Evolutionary conservation across 108 stramenopile genomes (phyloP).

Genomic region (Nitzschia palea): DNA sequence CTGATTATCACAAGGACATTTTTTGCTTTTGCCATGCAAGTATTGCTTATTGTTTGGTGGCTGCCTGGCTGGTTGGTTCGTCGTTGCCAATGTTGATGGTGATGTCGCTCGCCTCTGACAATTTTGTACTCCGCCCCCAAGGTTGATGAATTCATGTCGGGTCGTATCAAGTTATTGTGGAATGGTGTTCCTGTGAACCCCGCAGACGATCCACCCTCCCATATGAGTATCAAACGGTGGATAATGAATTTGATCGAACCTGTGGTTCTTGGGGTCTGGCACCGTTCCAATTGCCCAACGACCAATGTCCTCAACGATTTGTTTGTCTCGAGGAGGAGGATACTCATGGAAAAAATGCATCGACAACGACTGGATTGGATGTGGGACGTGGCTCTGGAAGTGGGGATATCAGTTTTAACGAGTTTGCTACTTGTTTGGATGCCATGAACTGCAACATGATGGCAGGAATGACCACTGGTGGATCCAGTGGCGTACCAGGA

Average conservation of each 20-base stretch:
- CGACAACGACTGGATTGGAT: too few relatives aligned
- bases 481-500: background rate
- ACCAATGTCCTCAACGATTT: constrained; percentile 51
- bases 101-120: too few relatives aligned
- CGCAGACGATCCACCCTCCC: background rate
- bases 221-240: constrained; percentile 4
- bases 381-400: background rate
- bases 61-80: too few relatives aligned
- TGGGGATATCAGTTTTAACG: background rate
- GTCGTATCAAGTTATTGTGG: constrained; percentile 60
- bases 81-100: too few relatives aligned
- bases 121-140: too few relatives aligned
- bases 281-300: constrained; percentile 50
- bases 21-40: constrained; percentile 93
- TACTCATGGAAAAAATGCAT: background rate
- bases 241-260: background rate
- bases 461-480: constrained; percentile 60
- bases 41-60: too few relatives aligned
- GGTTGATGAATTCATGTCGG: constrained; percentile 59
- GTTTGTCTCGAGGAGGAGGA: constrained; percentile 36
- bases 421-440: constrained; percentile 56
- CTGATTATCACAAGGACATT: constrained; percentile 58
- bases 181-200: constrained; percentile 5
- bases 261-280: constrained; percentile 24
- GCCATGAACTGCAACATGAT: constrained; percentile 77